Base-by-base conservation (phyloP, 78 protist species). In the Protostelium mycophagum region DNA sequence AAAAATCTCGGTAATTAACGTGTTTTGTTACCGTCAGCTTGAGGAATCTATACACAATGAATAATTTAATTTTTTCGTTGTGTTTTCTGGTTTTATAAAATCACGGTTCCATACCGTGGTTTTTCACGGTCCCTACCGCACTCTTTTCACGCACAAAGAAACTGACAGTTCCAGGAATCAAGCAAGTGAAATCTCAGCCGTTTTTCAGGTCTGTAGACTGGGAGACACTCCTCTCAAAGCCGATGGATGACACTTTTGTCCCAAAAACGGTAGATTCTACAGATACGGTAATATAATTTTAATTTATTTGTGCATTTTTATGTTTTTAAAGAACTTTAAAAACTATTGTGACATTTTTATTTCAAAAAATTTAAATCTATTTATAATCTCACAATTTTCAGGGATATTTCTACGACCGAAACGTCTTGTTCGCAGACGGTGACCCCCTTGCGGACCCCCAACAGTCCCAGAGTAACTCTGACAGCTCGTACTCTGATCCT, bases 101-200 rank as follows among this genome's bases (percentile, higher is more conserved):
- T n/a, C n/a, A n/a, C n/a, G n/a, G n/a, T n/a, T n/a, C n/a, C n/a
- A n/a, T n/a, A n/a, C n/a, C n/a, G n/a, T n/a, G n/a, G 73, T 25
- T 51, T 51, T 51, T 51, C 73, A 5, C 73, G 73, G 73, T 51
- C 73, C 73, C 73, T 25, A 5, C 73, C 73, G 31, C 73, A 51
- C 73, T 16, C 73, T 16, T 16, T 16, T 51, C 73, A 51, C 96
- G 92, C 29, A 36, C 35, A 28, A 86, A 38, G 73, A 83, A 93
- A 38, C 37, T 94, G 0, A 92, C 93, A 37, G 89, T 93, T 0
- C 86, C 88, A 34, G 91, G 96, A 34, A 93, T 93, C 35, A 9
- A 63, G 84, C 94, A 94, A 38, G 38, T 94, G 63, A 94, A 94
- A 84, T 0, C 63, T 16, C 96, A 94, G 83, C 96, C 96, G 29